Evolutionary conservation across 106 monocot species (phyloP).

Genomic region (Hemerocallis citrina): DNA sequence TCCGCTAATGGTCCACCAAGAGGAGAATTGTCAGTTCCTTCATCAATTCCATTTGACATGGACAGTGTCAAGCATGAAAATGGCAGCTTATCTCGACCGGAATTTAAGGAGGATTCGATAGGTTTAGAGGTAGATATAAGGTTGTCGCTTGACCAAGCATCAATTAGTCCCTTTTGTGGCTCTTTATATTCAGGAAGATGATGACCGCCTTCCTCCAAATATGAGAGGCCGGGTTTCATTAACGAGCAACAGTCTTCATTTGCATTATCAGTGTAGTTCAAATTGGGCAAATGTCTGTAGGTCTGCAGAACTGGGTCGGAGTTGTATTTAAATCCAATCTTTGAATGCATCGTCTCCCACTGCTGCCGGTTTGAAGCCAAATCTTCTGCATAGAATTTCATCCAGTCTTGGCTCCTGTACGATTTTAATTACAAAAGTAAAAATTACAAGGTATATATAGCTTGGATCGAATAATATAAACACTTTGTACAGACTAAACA

Average conservation of each 20-base stretch:
- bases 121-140: not conserved
- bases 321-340: not conserved
- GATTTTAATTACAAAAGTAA: no score
- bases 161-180: constrained; percentile 22
- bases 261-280: constrained; percentile 16
- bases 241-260: constrained; percentile 15
- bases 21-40: no score
- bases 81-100: not conserved
- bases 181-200: not conserved
- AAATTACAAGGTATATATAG: no score
- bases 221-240: constrained; percentile 9
- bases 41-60: constrained; percentile 6
- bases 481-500: no score
- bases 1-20: constrained; percentile 32
- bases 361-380: not conserved
- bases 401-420: no score
- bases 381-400: no score
- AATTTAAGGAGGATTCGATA: not conserved
- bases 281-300: constrained; percentile 9
- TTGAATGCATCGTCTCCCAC: constrained; percentile 4
- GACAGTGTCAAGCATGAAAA: constrained; percentile 24
- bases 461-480: no score
- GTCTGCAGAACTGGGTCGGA: not conserved
- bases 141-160: constrained; percentile 28
- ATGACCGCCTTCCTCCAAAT: constrained; percentile 1